phyloP scores from a whole-genome alignment of 2,329 filamentous ascomycete genomes.

The Colletotrichum cordylinicola region DNA sequence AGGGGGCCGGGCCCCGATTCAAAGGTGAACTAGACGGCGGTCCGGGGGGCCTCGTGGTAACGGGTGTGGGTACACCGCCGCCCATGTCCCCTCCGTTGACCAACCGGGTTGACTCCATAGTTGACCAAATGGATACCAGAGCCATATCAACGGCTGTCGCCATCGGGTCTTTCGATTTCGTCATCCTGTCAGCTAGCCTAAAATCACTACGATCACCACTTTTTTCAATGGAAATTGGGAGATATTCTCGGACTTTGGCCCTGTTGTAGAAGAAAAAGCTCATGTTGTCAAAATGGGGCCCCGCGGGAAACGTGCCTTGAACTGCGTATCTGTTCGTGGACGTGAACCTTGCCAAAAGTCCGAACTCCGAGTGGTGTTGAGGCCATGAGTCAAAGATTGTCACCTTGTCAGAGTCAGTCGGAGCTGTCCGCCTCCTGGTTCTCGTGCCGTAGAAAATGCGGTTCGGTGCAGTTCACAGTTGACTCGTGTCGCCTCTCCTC shows the following conservation, averaged over 20 bases:
- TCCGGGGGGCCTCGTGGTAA: background rate
- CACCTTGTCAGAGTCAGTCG: background rate
- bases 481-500: background rate
- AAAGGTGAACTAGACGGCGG: background rate
- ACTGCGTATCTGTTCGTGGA: background rate
- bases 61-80: background rate
- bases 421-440: background rate
- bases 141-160: background rate
- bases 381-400: background rate
- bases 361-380: background rate
- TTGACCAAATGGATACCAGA: background rate
- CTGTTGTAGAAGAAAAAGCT: background rate
- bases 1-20: background rate
- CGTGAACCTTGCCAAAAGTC: background rate
- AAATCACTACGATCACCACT: background rate
- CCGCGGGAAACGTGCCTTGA: background rate
- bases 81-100: background rate
- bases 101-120: slow-evolving; percentile 9
- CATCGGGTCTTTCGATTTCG: slow-evolving; percentile 9
- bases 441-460: background rate
- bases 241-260: background rate
- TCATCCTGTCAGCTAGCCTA: background rate
- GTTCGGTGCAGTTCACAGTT: background rate
- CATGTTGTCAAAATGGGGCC: background rate
- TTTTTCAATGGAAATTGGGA: background rate